phyloP scores from a whole-genome alignment of 768 basidiomycete species.

The Kwoniella bestiolae region DNA sequence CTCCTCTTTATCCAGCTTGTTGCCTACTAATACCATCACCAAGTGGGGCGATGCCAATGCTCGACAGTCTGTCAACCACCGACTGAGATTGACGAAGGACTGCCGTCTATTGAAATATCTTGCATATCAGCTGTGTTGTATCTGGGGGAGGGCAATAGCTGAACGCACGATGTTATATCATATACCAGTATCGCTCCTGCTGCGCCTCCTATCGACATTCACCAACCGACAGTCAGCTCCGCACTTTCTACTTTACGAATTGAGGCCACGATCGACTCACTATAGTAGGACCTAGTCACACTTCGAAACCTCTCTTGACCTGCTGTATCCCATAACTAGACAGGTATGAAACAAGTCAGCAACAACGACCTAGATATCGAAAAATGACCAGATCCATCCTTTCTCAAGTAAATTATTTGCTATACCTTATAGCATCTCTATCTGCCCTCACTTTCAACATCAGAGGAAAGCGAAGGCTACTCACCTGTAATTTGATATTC shows the following conservation, averaged over 20 bases:
- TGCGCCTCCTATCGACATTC: conserved; percentile 66
- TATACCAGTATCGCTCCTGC: conserved; percentile 58
- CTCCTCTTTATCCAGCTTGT: conserved; percentile 92
- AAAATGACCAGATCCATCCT: no score
- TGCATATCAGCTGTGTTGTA: background rate
- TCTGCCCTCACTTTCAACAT: no score
- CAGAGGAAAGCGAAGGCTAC: no score
- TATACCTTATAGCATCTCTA: no score
- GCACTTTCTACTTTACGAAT: background rate
- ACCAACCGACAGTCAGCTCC: background rate
- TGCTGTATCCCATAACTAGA: conserved; percentile 92
- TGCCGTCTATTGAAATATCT: conserved; percentile 66
- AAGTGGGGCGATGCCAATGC: conserved; percentile 90
- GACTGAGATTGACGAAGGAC: conserved; percentile 78
- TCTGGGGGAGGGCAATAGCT: conserved; percentile 44
- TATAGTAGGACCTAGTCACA: conserved; percentile 87
- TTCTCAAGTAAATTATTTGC: no score
- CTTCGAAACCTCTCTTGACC: conserved; percentile 94
- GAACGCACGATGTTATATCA: conserved; percentile 62
- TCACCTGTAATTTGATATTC: conserved; percentile 90
- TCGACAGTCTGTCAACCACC: conserved; percentile 92
- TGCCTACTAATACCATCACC: conserved; percentile 75
- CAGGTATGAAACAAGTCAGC: background rate
- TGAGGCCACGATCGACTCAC: conserved; percentile 14
- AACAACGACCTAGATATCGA: no score